Base-by-base conservation (phyloP, 805 yeast species). In the Alloascoidea africana region DNA sequence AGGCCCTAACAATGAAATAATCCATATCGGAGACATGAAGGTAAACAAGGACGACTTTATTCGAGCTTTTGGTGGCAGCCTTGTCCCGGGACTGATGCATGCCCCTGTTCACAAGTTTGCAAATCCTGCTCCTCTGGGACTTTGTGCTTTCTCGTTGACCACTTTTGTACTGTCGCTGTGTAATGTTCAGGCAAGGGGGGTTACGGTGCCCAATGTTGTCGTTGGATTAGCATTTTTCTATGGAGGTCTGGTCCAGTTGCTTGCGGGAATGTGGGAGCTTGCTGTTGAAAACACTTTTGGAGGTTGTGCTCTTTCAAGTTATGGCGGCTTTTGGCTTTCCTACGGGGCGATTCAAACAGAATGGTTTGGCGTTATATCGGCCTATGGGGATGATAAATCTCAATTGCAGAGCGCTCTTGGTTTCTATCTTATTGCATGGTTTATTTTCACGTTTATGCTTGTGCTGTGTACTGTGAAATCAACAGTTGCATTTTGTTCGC, bases 251-350 rank as follows among this genome's bases (percentile, higher is more conserved):
- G 62, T 66, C 18, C 82, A 76, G 55, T 48, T 75, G 16, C 53
- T 69, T 19, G 80, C 80, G 14, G 83, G 83, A 17, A 60, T 73
- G 56, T 74, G 78, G 79, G 81, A 74, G 52, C 60, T 73, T 44
- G 70, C 71, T 2, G 49, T 68, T 34, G 81, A 73, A 39, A 76
- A 76, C 55, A 70, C 79, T 16, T 76, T 76, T 57, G 83, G 77
- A 58, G 78, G 73, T 40, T 66, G 76, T 8, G 81, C 81, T 2
- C 59, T 76, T 38, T 51, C 68, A 35, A 69, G 77, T 3, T 76
- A 63, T 46, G 86, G 86, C 37, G 79, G 76, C 2, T 79, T 78
- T 54, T 78, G 86, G 86, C 50, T 76, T 47, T 58, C 76, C 16
- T 79, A 57, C 48, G 78, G 71, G 18, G 76, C 83, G 1, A 65